Evolutionary conservation across 768 basidiomycete genomes (phyloP), one percentile per base, ranked within the genome.

Genomic region (Cystobasidium ongulense): DNA sequence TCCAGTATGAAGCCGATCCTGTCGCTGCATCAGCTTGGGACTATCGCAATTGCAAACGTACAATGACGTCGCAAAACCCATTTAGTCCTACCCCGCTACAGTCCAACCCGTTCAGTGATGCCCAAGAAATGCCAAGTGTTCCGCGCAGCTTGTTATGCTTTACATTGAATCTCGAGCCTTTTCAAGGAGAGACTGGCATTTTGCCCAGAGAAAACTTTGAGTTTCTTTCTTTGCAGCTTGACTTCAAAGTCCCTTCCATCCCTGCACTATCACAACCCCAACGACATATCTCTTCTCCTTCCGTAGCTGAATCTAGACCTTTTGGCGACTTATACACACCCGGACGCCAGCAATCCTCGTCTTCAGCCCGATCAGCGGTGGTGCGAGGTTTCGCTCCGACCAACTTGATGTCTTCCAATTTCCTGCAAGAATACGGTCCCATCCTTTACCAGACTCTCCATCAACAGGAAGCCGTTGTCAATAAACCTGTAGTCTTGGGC

Each of bases 1-100:
- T 71, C 4, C 68, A 71, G 33, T 71, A 71, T 39, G 46, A 36
- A 59, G 68, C 68, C 7, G 33, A 46, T 7, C 65, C 65, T 4
- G 36, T 18, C 25, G 65, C 65, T n/a, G 65, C 43, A 11, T 67
- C 50, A 7, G 65, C 65, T 21, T 67, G 65, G 65, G 43, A 36
- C 11, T 67, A n/a, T 23, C 65, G 43, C 43, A n/a, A 67, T 15
- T 67, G 29, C 50, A 35, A 64, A 25, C 18, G 8, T 41, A 31
- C 31, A 25, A 64, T 31, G 57, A 15, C 23, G 39, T 41, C 31
- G 46, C 8, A 25, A 64, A 50, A 41, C 39, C 39, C 65, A 23
- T 33, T 67, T 17, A 46, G 33, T 5, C 59, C 59, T 61, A n/a
- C 41, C 23, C 4, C 65, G 18, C 8, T 10, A 27, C 33, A 39